Percentiles rank a stretch among this genome's conserved stretches.
Conservation (phyloP, 2,329 filamentous ascomycete species). For the Phialophora chinensis region DNA sequence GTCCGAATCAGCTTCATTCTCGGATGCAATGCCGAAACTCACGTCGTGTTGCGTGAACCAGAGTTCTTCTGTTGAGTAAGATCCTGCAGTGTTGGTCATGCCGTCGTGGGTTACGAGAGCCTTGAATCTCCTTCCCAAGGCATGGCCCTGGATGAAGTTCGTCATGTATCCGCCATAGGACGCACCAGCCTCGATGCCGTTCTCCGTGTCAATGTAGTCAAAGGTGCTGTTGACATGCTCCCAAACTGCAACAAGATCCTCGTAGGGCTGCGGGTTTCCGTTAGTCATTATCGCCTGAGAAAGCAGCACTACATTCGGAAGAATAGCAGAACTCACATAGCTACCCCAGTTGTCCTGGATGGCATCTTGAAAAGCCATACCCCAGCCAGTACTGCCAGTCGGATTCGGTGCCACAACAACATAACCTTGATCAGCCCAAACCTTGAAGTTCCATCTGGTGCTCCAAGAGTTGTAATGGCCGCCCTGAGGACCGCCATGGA, state of each 20-base stretch:
- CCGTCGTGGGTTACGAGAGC: conserved; percentile 89
- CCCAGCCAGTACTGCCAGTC: conserved; percentile 82
- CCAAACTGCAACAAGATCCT: conserved; percentile 79
- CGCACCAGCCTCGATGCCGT: conserved; percentile 50
- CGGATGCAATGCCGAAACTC: conserved; percentile 21
- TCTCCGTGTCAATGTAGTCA: conserved; percentile 47
- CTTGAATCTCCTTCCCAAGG: conserved; percentile 81
- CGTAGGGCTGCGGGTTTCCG: conserved; percentile 63
- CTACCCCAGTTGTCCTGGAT: conserved; percentile 86
- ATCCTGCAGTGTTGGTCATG: conserved; percentile 69
- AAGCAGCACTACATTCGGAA: background rate
- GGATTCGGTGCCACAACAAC: conserved; percentile 82
- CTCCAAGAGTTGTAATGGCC: conserved; percentile 78
- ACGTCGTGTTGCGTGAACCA: conserved; percentile 59
- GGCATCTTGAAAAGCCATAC: conserved; percentile 75
- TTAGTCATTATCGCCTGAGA: background rate
- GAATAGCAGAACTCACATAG: conserved; percentile 42
- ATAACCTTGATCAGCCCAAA: conserved; percentile 88
- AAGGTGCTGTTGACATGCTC: conserved; percentile 65
- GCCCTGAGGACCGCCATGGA: conserved; percentile 83
- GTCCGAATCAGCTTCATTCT: conserved; percentile 19
- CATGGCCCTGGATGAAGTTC: conserved; percentile 89
- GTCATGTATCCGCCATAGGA: conserved; percentile 55
- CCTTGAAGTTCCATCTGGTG: conserved; percentile 82
- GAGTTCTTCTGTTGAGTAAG: conserved; percentile 58